Conservation (phyloP, 2,329 filamentous ascomycete genomes). For the Mycosphaerella arachidis region DNA sequence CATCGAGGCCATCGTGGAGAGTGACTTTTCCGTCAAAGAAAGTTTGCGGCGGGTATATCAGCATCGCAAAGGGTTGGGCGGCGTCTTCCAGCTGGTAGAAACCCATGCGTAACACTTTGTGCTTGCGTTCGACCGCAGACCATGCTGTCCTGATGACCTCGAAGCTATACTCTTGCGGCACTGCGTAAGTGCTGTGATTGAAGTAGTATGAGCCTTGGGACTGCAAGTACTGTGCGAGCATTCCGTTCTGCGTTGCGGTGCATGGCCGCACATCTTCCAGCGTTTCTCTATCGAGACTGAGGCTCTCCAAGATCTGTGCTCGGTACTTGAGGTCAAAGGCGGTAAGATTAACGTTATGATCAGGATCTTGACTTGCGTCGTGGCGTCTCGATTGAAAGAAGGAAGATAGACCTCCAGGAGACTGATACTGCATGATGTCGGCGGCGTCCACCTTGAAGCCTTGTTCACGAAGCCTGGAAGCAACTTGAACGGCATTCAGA, state of each 20-base stretch:
- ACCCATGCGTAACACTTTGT: constrained; percentile 72
- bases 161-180: constrained; percentile 42
- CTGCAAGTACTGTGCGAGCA: constrained; percentile 69
- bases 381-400: constrained; percentile 5
- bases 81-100: constrained; percentile 61
- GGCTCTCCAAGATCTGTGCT: constrained; percentile 29
- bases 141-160: constrained; percentile 55
- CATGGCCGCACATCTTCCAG: constrained; percentile 67
- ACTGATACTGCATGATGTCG: constrained; percentile 63
- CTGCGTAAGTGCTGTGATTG: constrained; percentile 60
- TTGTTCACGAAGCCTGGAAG: constrained; percentile 58
- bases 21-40: constrained; percentile 3
- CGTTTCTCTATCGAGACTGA: constrained; percentile 30
- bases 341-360: constrained; percentile 43
- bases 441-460: constrained; percentile 59
- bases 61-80: constrained; percentile 67
- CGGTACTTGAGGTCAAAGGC: constrained; percentile 48
- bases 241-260: constrained; percentile 72
- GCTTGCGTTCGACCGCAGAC: constrained; percentile 48
- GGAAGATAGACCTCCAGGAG: constrained; percentile 21
- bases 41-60: constrained; percentile 50
- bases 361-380: background rate
- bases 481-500: constrained; percentile 77
- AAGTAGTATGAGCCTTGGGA: constrained; percentile 68
- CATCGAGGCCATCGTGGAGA: background rate